A percentile compares a stretch with the other conserved stretches of the same genome.
phyloP scores from a whole-genome alignment of 140 eudicot genomes.

The Ambrosia hybrid region DNA sequence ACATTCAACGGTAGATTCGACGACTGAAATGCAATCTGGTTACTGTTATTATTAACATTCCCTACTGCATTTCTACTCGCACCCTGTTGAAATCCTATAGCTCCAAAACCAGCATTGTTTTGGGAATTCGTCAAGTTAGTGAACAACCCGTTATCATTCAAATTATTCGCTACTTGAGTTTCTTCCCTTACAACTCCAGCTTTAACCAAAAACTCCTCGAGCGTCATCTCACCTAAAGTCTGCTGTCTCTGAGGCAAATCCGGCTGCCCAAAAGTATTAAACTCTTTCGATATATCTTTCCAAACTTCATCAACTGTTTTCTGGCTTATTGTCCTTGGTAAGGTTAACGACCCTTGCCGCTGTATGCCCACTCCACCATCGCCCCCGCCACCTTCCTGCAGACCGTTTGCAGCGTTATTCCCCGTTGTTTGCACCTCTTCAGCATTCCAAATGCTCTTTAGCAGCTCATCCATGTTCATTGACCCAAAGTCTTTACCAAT shows the following conservation, averaged over 20 bases:
- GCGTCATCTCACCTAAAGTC: constrained; percentile 44
- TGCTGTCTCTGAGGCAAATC: constrained; percentile 35
- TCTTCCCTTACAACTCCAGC: constrained; percentile 54
- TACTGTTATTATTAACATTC: constrained; percentile 6
- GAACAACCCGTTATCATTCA: constrained; percentile 45
- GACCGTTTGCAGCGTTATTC: not conserved
- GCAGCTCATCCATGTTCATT: constrained; percentile 42
- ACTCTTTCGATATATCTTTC: constrained; percentile 40
- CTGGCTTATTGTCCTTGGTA: constrained; percentile 33
- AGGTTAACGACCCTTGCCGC: constrained; percentile 39
- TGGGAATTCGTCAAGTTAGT: constrained; percentile 46
- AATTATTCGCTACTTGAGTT: constrained; percentile 32
- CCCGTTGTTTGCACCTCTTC: constrained; percentile 38
- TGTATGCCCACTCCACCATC: constrained; percentile 28
- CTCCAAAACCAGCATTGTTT: constrained; percentile 44
- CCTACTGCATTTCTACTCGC: not conserved
- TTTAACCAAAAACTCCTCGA: constrained; percentile 42
- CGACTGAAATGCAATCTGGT: constrained; percentile 20
- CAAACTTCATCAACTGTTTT: constrained; percentile 44
- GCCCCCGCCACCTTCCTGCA: not conserved
- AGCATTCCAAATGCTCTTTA: constrained; percentile 45
- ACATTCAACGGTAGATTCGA: constrained; percentile 32
- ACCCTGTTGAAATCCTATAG: constrained; percentile 22
- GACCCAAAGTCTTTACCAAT: constrained; percentile 44
- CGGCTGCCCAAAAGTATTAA: constrained; percentile 33